phyloP scores from a whole-genome alignment of 495 filamentous ascomycete species.

The Aspergillus baeticus region DNA sequence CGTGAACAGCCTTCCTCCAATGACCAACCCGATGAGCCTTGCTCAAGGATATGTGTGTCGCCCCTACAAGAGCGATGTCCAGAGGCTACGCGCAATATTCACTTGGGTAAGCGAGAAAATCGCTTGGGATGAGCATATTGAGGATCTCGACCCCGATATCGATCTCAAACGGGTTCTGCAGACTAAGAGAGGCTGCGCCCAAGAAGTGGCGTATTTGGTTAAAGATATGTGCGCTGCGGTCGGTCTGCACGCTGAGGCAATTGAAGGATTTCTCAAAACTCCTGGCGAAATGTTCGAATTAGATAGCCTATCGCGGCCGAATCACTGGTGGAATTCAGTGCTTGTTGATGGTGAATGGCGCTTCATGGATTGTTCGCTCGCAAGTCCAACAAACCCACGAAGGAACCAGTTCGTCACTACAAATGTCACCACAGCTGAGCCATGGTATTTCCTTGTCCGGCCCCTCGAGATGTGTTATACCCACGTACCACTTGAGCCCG shows the following conservation, averaged over 20 bases:
- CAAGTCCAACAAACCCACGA: constrained; percentile 83
- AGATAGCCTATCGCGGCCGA: constrained; percentile 68
- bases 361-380: constrained; percentile 91
- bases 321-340: constrained; percentile 99
- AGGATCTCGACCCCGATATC: constrained; percentile 72
- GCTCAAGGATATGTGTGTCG: constrained; percentile 92
- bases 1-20: constrained; percentile 83
- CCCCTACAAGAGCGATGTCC: constrained; percentile 92
- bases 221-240: constrained; percentile 92
- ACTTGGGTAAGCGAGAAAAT: constrained; percentile 96
- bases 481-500: constrained; percentile 79
- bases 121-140: constrained; percentile 93
- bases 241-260: constrained; percentile 79
- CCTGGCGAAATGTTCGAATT: constrained; percentile 83
- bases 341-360: constrained; percentile 94
- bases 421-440: constrained; percentile 68
- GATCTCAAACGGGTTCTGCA: constrained; percentile 83
- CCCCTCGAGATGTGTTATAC: constrained; percentile 92
- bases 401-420: constrained; percentile 72
- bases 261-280: constrained; percentile 84
- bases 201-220: constrained; percentile 87
- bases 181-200: constrained; percentile 77
- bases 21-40: constrained; percentile 78
- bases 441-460: constrained; percentile 86
- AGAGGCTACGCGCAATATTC: constrained; percentile 89